These are phyloP conservation scores for Vaccinium macrocarpon DNA, from an alignment of 148 eudicot species.

Conservation along the genomic window DNA sequence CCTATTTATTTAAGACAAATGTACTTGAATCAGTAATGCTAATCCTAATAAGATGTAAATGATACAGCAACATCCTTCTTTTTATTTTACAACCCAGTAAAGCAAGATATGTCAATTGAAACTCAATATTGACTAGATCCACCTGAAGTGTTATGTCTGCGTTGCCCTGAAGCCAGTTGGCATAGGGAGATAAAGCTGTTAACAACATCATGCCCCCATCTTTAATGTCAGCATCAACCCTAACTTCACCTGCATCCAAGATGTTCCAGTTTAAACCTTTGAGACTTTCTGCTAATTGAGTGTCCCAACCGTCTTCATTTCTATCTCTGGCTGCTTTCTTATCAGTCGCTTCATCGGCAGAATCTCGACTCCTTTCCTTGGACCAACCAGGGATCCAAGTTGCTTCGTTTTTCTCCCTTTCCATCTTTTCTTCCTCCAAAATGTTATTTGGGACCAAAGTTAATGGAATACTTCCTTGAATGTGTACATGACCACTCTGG, in stretches of 20 bases:
- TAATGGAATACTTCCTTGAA: slow-evolving; percentile 96
- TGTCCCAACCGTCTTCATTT: slow-evolving; percentile 88
- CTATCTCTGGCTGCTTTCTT: slow-evolving; percentile 71
- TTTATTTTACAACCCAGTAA: neutral
- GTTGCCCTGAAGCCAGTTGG: slow-evolving; percentile 92
- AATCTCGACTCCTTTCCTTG: slow-evolving; percentile 55
- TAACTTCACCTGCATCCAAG: slow-evolving; percentile 94
- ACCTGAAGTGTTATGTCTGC: slow-evolving; percentile 99
- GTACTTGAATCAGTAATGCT: slow-evolving; percentile 19
- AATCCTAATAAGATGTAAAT: neutral
- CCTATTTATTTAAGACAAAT: slow-evolving; percentile 44
- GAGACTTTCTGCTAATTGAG: slow-evolving; percentile 88
- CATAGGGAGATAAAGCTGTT: slow-evolving; percentile 95
- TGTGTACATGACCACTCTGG: slow-evolving; percentile 96
- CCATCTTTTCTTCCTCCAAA: slow-evolving; percentile 61
- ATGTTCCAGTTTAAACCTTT: slow-evolving; percentile 91
- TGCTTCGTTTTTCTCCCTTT: slow-evolving; percentile 58
- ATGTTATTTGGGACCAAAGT: slow-evolving; percentile 54
- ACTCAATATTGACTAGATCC: slow-evolving; percentile 17
- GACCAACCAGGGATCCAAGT: slow-evolving; percentile 79
- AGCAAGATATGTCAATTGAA: neutral
- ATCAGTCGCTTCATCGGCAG: slow-evolving; percentile 60
- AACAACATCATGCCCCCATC: slow-evolving; percentile 99
- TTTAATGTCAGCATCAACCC: slow-evolving; percentile 99
- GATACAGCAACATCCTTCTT: neutral